These are phyloP conservation scores for Aspergillus persii DNA, from an alignment of 2,329 filamentous ascomycete species.

Conservation along the genomic window DNA sequence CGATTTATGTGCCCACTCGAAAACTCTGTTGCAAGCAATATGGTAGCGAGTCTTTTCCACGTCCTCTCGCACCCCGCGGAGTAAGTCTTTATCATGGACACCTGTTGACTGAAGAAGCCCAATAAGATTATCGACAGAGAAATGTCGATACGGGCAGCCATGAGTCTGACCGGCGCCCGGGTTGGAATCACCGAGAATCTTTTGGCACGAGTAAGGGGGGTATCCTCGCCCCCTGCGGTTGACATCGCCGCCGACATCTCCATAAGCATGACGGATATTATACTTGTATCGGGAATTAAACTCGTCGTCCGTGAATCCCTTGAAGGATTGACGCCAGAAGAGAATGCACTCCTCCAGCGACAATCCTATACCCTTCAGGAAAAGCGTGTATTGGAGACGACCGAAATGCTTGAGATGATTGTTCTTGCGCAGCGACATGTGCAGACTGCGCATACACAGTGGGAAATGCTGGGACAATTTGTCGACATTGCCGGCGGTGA, in stretches of 20 bases:
- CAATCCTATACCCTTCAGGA: conserved; percentile 92
- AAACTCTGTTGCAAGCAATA: conserved; percentile 94
- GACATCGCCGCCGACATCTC: conserved; percentile 88
- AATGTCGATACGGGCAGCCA: conserved; percentile 95
- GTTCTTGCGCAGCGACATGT: conserved; percentile 80
- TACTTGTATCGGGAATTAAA: conserved; percentile 99
- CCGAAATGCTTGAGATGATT: conserved; percentile 91
- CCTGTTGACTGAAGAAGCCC: conserved; percentile 74
- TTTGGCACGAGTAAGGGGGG: conserved; percentile 89
- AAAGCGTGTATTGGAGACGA: conserved; percentile 90
- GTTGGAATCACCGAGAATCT: conserved; percentile 84
- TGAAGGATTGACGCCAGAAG: conserved; percentile 89
- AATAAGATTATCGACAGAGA: conserved; percentile 81
- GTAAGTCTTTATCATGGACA: conserved; percentile 71
- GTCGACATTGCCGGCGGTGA: conserved; percentile 78
- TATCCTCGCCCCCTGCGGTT: conserved; percentile 86
- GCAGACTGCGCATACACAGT: conserved; percentile 90
- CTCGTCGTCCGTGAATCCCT: conserved; percentile 82
- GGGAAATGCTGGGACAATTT: conserved; percentile 78
- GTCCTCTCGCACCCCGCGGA: conserved; percentile 83
- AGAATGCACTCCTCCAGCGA: conserved; percentile 85
- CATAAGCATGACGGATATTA: conserved; percentile 92
- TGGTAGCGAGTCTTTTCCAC: conserved; percentile 86
- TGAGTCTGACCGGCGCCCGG: conserved; percentile 85
- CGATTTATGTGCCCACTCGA: conserved; percentile 78